Base-by-base conservation (phyloP, 352 stramenopile genomes). In the Phytophthora hybrid region DNA sequence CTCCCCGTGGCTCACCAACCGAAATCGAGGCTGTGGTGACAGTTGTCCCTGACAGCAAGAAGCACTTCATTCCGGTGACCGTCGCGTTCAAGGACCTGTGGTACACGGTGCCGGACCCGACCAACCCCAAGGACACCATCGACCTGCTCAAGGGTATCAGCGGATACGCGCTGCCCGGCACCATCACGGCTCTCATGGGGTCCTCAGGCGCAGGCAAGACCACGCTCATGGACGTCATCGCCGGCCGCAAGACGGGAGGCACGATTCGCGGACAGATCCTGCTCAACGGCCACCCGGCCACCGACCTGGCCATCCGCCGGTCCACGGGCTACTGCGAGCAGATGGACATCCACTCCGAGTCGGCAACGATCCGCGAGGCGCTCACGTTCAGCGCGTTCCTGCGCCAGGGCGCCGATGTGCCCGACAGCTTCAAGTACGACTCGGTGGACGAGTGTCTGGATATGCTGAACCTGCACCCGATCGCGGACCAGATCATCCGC, bases 211-310 rank as follows among this genome's bases (percentile, higher is more conserved):
- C 66, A 9, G 66, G 66, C 39, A 73, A 73, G 52, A 73, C 66
- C 5, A 73, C 66, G 53, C 59, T 73, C 39, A 73, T 73, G 66
- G 66, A 73, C 49, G 66, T 73, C n/a, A 73, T 73, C 32, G 66
- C 66, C 49, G 66, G 66, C 14, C 59, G 66, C 19, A 73, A 73
- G 52, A 64, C 66, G 16, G 66, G 59, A 16, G 66, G 66, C 31
- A 69, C 53, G 32, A 69, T 69, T 29, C 23, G 11, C 18, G 66
- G 66, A 7, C 37, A 73, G 7, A 73, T 73, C 19, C 66, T 74
- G 41, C 59, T 69, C 19, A 66, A 98, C 76, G 96, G 97, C 44
- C 79, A 95, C 66, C 65, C 76, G 0, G 91, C 79, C 0, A 85
- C 77, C 23, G 69, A 76, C n/a, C 39, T 84, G 37, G 71, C 73